phyloP scores from a whole-genome alignment of 2,329 filamentous ascomycete genomes.

The Clonostachys byssicola region DNA sequence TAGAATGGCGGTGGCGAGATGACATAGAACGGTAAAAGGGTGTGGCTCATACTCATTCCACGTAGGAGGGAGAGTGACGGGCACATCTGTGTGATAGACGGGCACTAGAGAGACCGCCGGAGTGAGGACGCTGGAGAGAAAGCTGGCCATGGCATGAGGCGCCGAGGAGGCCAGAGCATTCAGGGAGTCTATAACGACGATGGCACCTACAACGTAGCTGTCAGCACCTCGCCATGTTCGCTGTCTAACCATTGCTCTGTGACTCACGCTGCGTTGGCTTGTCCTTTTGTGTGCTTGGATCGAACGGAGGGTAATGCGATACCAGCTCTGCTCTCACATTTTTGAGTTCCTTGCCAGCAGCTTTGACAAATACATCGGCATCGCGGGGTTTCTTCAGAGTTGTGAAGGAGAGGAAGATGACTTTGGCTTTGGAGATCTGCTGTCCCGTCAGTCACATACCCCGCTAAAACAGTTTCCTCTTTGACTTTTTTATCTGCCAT shows the following conservation, averaged over 20 bases:
- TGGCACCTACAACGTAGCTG: slow-evolving; percentile 44
- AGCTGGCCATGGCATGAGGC: slow-evolving; percentile 57
- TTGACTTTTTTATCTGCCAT: background rate
- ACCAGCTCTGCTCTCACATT: slow-evolving; percentile 57
- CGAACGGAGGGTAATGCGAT: slow-evolving; percentile 37
- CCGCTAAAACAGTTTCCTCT: no score
- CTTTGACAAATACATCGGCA: slow-evolving; percentile 64
- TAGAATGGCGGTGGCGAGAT: slow-evolving; percentile 86
- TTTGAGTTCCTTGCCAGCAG: slow-evolving; percentile 52
- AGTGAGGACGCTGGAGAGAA: slow-evolving; percentile 65
- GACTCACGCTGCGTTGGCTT: slow-evolving; percentile 37
- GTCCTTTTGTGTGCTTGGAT: slow-evolving; percentile 26
- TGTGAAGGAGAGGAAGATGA: slow-evolving; percentile 76
- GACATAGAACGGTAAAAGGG: slow-evolving; percentile 68
- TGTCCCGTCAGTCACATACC: no score
- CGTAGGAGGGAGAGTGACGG: slow-evolving; percentile 40
- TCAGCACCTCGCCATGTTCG: no score
- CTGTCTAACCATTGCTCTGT: background rate
- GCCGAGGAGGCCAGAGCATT: slow-evolving; percentile 56
- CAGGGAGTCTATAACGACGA: slow-evolving; percentile 79
- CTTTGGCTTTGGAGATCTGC: slow-evolving; percentile 58
- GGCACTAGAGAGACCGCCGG: slow-evolving; percentile 70
- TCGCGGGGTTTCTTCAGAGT: slow-evolving; percentile 61
- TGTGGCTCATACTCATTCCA: slow-evolving; percentile 58
- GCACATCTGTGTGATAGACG: slow-evolving; percentile 80